Percentiles rank a stretch among this genome's conserved stretches.
Conservation (phyloP, 768 basidiomycete genomes). For the Lepiota subincarnata region DNA sequence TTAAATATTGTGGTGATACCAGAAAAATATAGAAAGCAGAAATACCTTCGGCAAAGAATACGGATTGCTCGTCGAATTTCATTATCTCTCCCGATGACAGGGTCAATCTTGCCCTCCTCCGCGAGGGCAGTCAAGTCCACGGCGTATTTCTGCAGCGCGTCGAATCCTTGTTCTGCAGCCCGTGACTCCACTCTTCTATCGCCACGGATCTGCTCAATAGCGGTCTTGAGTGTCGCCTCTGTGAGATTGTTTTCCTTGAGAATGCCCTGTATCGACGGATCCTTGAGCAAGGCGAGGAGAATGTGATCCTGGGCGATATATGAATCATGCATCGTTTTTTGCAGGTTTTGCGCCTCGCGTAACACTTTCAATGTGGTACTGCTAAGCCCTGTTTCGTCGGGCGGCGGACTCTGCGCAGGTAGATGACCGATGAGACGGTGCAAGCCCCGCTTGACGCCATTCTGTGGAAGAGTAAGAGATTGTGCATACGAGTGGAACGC, state of each 20-base stretch:
- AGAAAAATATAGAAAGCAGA: slow-evolving; percentile 19
- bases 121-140: slow-evolving; percentile 84
- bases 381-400: slow-evolving; percentile 71
- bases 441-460: slow-evolving; percentile 60
- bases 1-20: not conserved
- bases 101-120: slow-evolving; percentile 92
- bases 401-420: slow-evolving; percentile 80
- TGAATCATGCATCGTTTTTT: slow-evolving; percentile 83
- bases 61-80: slow-evolving; percentile 85
- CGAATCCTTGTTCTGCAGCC: slow-evolving; percentile 88
- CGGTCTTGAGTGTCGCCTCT: slow-evolving; percentile 68
- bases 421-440: slow-evolving; percentile 76
- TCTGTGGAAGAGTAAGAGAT: slow-evolving; percentile 29
- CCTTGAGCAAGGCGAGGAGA: slow-evolving; percentile 79
- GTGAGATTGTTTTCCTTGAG: slow-evolving; percentile 76
- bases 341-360: slow-evolving; percentile 67
- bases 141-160: slow-evolving; percentile 87
- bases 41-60: slow-evolving; percentile 72
- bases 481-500: not conserved
- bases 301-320: slow-evolving; percentile 94
- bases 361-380: slow-evolving; percentile 56
- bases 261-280: slow-evolving; percentile 57
- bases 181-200: slow-evolving; percentile 82
- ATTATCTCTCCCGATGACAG: slow-evolving; percentile 89
- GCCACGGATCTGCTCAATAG: slow-evolving; percentile 76